A percentile compares a stretch with the other conserved stretches of the same genome.
phyloP scores from a whole-genome alignment of 2,329 filamentous ascomycete species.

The Aplosporella prunicola region DNA sequence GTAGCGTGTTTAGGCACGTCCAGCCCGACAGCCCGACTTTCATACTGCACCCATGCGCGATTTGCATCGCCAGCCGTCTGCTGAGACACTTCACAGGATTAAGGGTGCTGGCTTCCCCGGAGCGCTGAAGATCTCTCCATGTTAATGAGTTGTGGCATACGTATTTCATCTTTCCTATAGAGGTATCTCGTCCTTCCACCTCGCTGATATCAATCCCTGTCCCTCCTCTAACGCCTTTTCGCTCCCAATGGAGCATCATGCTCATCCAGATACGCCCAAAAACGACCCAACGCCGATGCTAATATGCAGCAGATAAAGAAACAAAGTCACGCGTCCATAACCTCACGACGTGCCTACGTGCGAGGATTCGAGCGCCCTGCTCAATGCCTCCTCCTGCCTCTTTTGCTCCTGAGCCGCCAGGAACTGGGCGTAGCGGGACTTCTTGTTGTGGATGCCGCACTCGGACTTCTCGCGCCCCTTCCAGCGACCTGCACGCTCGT shows the following conservation, averaged over 20 bases:
- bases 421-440: conserved; percentile 84
- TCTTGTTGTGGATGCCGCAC: conserved; percentile 98
- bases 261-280: conserved; percentile 10
- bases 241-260: conserved; percentile 7
- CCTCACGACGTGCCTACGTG: conserved; percentile 6
- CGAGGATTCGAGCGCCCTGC: conserved; percentile 9
- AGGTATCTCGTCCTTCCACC: no score
- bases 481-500: conserved; percentile 93
- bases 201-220: no score
- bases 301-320: conserved; percentile 15
- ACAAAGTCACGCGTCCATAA: background rate
- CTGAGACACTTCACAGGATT: no score
- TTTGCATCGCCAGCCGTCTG: no score
- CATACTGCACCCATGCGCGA: no score
- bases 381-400: conserved; percentile 24
- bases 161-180: no score
- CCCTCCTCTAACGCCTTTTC: no score
- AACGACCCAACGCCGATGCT: conserved; percentile 22
- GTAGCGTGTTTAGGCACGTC: no score
- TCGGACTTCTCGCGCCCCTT: conserved; percentile 94
- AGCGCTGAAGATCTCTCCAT: no score
- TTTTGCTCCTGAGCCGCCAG: conserved; percentile 64
- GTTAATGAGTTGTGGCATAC: no score
- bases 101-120: no score
- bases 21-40: no score